A percentile compares a stretch with the other conserved stretches of the same genome.
Evolutionary conservation across 78 protist genomes (phyloP).

Genomic region (Chrysochromulina tobinii): DNA sequence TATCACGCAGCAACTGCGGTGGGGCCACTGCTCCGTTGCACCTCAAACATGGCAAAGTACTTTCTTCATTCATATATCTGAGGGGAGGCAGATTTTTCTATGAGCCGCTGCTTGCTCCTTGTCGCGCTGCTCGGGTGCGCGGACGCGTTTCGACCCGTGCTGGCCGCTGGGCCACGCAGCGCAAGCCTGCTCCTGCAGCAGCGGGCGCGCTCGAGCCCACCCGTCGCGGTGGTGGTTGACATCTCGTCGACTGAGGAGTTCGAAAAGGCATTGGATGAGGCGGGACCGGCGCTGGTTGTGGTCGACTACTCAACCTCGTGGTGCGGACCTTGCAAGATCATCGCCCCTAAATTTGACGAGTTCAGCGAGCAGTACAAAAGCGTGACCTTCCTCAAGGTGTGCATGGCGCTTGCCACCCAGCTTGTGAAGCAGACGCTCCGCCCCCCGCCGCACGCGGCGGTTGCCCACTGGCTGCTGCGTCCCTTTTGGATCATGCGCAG

Average conservation of each 20-base stretch:
- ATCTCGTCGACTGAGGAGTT: constrained; percentile 13
- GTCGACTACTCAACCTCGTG: constrained; percentile 41
- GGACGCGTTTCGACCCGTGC: too few relatives aligned
- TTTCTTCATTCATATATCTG: too few relatives aligned
- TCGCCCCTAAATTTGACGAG: constrained; percentile 42
- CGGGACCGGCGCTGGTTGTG: constrained; percentile 11
- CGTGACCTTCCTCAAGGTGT: constrained; percentile 4
- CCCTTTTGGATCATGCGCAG: neutral
- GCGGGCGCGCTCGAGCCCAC: neutral
- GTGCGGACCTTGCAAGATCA: constrained; percentile 54
- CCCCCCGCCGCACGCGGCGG: too few relatives aligned
- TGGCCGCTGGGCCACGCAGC: neutral
- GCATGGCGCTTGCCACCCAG: neutral
- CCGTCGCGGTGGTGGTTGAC: neutral
- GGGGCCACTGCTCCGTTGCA: too few relatives aligned
- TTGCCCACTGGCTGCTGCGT: neutral
- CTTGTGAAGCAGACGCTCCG: too few relatives aligned
- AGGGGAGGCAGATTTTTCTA: too few relatives aligned
- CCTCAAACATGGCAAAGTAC: too few relatives aligned
- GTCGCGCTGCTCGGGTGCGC: neutral
- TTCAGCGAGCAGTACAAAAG: constrained; percentile 12
- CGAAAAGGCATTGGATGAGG: neutral
- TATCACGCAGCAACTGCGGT: too few relatives aligned
- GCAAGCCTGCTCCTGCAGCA: neutral
- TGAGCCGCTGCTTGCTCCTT: too few relatives aligned